These are phyloP conservation scores for Volvariella surrecta DNA, from an alignment of 1,284 basidiomycete genomes.

Conservation along the genomic window DNA sequence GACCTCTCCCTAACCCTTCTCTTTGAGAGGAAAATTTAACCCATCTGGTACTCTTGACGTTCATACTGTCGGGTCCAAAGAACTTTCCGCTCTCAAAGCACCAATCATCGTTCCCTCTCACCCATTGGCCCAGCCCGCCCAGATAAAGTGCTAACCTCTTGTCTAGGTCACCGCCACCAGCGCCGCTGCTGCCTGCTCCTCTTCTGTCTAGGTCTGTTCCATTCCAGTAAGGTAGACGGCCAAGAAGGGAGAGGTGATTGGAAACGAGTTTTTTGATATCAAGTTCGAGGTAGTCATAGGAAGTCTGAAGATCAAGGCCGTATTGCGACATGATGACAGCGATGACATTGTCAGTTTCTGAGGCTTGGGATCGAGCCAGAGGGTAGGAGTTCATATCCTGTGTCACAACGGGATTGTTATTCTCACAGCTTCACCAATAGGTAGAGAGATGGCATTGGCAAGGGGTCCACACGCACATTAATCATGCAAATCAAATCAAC, in stretches of 20 bases:
- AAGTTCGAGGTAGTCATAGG: neutral
- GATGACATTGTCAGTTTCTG: neutral
- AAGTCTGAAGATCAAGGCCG: neutral
- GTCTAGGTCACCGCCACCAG: neutral
- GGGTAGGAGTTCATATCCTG: neutral
- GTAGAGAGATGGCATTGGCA: neutral
- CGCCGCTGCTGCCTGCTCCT: neutral
- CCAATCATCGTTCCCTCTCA: slow-evolving; percentile 2
- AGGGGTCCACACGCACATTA: neutral
- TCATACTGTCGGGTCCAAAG: neutral
- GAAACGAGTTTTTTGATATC: slow-evolving; percentile 1
- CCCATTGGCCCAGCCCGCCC: neutral
- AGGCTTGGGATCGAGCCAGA: neutral
- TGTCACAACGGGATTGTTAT: too few species aligned
- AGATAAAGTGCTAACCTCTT: neutral
- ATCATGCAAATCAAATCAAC: neutral
- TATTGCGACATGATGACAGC: neutral
- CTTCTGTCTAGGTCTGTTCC: neutral
- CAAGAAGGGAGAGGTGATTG: neutral
- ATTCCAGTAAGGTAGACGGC: neutral
- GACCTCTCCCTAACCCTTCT: too few species aligned
- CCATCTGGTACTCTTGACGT: neutral
- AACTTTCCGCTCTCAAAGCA: neutral
- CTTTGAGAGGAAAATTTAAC: neutral
- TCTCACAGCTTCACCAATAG: neutral